phyloP scores from a whole-genome alignment of 2,329 filamentous ascomycete genomes.

The Penicillium thymicola region DNA sequence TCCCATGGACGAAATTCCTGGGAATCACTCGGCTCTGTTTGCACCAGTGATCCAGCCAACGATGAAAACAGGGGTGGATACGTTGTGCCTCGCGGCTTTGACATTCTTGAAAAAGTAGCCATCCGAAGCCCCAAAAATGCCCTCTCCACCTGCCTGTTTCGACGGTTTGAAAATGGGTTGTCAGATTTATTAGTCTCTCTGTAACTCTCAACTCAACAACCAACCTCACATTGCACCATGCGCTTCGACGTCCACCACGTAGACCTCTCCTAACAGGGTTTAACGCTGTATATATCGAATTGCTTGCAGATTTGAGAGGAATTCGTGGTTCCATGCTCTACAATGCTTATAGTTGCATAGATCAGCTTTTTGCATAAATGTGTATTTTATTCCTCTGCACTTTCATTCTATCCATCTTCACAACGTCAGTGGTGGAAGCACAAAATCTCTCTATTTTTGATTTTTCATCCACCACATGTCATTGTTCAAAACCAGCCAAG shows the following conservation, averaged over 20 bases:
- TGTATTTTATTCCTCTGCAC: not conserved
- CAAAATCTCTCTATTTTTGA: not conserved
- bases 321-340: not conserved
- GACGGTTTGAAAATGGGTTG: not conserved
- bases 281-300: not conserved
- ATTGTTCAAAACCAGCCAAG: slow-evolving; percentile 20
- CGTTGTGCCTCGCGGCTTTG: slow-evolving; percentile 51
- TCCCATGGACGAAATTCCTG: slow-evolving; percentile 49
- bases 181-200: too few species aligned
- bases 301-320: too few species aligned
- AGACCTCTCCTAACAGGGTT: too few species aligned
- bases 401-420: not conserved
- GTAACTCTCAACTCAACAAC: too few species aligned
- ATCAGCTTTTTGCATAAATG: not conserved
- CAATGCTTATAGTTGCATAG: not conserved
- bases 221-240: too few species aligned
- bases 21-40: slow-evolving; percentile 60
- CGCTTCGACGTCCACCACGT: too few species aligned
- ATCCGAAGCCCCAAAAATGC: not conserved
- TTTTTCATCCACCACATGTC: not conserved
- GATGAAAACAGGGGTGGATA: slow-evolving; percentile 52
- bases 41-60: slow-evolving; percentile 59
- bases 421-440: not conserved
- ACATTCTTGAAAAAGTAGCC: slow-evolving; percentile 32
- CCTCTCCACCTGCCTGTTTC: not conserved